Percentiles rank a stretch among this genome's conserved stretches.
phyloP scores from a whole-genome alignment of 768 basidiomycete genomes.

The Infundibulicybe gibba region DNA sequence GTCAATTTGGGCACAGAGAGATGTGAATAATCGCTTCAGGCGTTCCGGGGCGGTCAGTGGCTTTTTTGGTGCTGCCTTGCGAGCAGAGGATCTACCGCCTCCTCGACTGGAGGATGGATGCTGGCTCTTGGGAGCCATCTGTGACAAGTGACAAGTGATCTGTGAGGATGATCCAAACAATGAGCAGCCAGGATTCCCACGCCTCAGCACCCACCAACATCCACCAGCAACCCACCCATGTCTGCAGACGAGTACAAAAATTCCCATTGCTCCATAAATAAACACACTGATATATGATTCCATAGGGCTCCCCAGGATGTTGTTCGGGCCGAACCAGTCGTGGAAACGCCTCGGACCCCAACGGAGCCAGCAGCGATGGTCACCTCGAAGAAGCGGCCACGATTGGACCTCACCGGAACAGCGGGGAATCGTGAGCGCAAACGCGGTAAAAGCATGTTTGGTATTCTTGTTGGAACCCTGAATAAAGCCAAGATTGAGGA shows the following conservation, averaged over 20 bases:
- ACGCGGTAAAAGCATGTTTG: constrained; percentile 88
- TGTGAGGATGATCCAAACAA: no score
- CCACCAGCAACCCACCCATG: constrained; percentile 30
- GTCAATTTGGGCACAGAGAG: constrained; percentile 84
- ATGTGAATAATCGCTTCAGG: constrained; percentile 64
- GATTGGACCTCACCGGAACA: constrained; percentile 54
- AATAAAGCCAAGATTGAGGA: constrained; percentile 88
- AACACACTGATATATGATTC: not conserved
- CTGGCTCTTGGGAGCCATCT: no score
- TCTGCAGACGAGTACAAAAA: constrained; percentile 50
- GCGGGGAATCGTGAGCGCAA: constrained; percentile 60
- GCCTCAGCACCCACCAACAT: constrained; percentile 16
- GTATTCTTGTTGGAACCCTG: constrained; percentile 76
- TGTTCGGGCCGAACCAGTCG: constrained; percentile 16
- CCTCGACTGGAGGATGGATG: no score
- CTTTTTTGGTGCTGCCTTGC: constrained; percentile 18
- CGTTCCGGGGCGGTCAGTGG: constrained; percentile 29
- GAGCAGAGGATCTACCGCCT: not conserved
- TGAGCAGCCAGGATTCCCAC: constrained; percentile 25
- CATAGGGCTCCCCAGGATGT: constrained; percentile 24
- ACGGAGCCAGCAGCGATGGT: constrained; percentile 45
- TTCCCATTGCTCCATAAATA: not conserved
- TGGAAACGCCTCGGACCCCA: constrained; percentile 30
- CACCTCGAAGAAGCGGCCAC: constrained; percentile 55
- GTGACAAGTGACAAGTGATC: no score